phyloP scores from a whole-genome alignment of 2,329 filamentous ascomycete genomes.

The Aspergillus sp. region DNA sequence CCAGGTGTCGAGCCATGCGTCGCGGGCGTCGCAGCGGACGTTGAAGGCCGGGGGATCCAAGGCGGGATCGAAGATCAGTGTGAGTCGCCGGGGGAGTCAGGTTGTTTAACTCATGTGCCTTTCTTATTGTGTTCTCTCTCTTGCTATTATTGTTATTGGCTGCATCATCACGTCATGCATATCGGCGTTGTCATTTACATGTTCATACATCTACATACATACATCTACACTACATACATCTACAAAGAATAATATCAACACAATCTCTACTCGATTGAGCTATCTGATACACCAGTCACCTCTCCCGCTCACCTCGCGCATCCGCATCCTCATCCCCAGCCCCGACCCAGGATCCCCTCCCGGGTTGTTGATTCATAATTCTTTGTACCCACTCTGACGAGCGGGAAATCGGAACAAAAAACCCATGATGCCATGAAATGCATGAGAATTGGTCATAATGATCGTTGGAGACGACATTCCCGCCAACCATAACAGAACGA shows the following conservation, averaged over 20 bases:
- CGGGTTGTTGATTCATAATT: conserved; percentile 12
- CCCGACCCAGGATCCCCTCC: background rate
- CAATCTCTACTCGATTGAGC: background rate
- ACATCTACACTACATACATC: background rate
- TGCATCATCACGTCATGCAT: conserved; percentile 22
- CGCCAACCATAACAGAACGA: conserved; percentile 23
- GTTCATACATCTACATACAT: background rate
- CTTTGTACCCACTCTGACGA: conserved; percentile 21
- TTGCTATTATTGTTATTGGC: background rate
- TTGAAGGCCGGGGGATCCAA: conserved; percentile 28
- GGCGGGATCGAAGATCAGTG: conserved; percentile 24
- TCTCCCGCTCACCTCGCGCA: background rate
- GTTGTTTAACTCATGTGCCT: conserved; percentile 21
- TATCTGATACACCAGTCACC: background rate
- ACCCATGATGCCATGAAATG: conserved; percentile 37
- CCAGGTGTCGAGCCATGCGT: conserved; percentile 34
- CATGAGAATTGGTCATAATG: conserved; percentile 37
- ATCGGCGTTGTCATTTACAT: background rate
- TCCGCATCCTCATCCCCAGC: background rate
- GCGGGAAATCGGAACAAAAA: background rate
- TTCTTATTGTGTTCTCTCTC: conserved; percentile 3
- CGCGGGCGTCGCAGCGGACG: conserved; percentile 29
- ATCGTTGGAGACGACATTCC: conserved; percentile 38
- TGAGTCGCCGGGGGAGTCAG: conserved; percentile 30
- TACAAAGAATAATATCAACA: background rate